These are phyloP conservation scores for Podospora tetraspora DNA, from an alignment of 495 filamentous ascomycete species.

Conservation along the genomic window DNA sequence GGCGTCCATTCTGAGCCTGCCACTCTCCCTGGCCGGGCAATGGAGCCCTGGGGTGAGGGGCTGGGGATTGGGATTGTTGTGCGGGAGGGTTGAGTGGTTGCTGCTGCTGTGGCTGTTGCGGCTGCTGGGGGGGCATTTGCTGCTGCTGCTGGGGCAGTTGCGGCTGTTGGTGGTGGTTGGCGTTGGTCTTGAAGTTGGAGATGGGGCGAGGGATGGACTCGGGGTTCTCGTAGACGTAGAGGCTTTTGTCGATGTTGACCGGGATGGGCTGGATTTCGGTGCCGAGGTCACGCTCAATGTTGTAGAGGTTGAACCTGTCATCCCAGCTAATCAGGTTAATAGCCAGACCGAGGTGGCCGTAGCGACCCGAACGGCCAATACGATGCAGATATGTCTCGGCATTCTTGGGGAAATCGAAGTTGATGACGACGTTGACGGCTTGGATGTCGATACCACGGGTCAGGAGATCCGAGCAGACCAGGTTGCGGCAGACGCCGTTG, in stretches of 20 bases:
- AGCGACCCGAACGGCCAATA: conserved; percentile 94
- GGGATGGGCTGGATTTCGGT: conserved; percentile 98
- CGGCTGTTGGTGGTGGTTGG: conserved; percentile 20
- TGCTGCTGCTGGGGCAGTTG: background rate
- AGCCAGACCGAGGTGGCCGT: conserved; percentile 92
- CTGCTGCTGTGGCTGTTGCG: conserved; percentile 13
- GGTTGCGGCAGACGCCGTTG: conserved; percentile 93
- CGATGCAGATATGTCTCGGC: conserved; percentile 98
- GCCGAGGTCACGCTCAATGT: conserved; percentile 93
- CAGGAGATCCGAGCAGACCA: conserved; percentile 95
- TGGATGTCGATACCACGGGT: conserved; percentile 99
- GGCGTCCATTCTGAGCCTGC: conserved; percentile 23
- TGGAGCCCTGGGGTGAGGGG: conserved; percentile 12
- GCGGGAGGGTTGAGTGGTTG: conserved; percentile 24
- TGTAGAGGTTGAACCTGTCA: conserved; percentile 97
- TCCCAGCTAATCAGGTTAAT: conserved; percentile 99
- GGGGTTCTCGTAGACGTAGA: conserved; percentile 96
- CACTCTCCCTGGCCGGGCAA: conserved; percentile 22
- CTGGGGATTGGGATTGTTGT: conserved; percentile 24
- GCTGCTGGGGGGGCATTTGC: conserved; percentile 15
- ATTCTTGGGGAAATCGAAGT: conserved; percentile 99
- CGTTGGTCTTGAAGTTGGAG: conserved; percentile 38
- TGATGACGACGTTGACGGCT: conserved; percentile 99
- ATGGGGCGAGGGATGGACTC: conserved; percentile 84
- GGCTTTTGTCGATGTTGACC: conserved; percentile 88